phyloP scores from a whole-genome alignment of 257 asterid species.

The Jacaranda copaia region DNA sequence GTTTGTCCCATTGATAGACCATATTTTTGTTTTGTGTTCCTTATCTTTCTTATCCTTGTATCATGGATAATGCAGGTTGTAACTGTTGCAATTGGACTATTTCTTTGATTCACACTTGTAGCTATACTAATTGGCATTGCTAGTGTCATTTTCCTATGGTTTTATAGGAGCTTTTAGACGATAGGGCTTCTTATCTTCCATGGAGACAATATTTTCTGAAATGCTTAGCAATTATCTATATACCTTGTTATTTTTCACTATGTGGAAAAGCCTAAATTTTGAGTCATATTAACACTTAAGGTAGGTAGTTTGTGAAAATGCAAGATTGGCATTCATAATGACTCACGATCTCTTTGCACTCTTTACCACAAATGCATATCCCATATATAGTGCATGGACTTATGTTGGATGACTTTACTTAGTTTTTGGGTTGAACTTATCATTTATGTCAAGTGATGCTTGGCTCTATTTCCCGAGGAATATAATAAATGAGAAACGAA shows the following conservation, averaged over 20 bases:
- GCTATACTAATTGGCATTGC: constrained; percentile 45
- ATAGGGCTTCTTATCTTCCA: constrained; percentile 59
- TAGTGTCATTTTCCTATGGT: constrained; percentile 66
- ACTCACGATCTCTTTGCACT: constrained; percentile 75
- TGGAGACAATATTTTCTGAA: constrained; percentile 67
- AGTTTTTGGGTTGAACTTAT: constrained; percentile 72
- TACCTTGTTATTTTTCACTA: not conserved
- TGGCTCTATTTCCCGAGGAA: constrained; percentile 71
- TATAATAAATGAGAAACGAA: constrained; percentile 64
- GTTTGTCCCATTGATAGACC: too few relatives aligned
- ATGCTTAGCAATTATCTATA: constrained; percentile 17
- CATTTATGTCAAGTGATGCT: constrained; percentile 87
- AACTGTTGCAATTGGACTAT: too few relatives aligned
- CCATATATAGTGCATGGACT: constrained; percentile 79
- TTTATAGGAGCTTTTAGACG: constrained; percentile 92
- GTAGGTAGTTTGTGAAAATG: constrained; percentile 39
- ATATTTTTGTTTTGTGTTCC: too few relatives aligned
- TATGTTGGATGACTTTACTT: constrained; percentile 88
- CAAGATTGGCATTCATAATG: constrained; percentile 70
- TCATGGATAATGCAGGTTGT: too few relatives aligned
- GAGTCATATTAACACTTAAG: constrained; percentile 33
- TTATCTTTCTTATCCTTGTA: too few relatives aligned
- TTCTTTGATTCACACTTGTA: too few relatives aligned
- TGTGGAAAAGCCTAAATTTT: constrained; percentile 5
- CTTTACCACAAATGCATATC: constrained; percentile 65